Evolutionary conservation across 768 basidiomycete species (phyloP), one percentile per base, ranked within the genome.

Genomic region (Rhizopogon rudus): DNA sequence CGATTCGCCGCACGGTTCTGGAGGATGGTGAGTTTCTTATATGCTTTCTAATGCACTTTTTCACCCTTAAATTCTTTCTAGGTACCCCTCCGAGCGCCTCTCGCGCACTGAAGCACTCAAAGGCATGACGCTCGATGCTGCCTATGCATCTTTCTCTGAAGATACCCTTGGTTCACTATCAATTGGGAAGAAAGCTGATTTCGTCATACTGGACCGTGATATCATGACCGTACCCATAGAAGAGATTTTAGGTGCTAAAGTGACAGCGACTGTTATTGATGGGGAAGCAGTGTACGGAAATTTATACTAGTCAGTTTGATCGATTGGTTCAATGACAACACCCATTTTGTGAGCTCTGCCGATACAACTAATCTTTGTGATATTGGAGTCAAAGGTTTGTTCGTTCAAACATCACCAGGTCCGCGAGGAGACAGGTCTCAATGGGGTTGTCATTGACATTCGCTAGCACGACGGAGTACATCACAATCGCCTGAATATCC

Each of bases 91-190:
- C 0, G 81, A 98, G 67, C 76, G 79, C n/a, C 75, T 98, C 12
- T 87, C 91, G 5, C 81, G 93, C 5, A 74, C 76, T 14, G 86
- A 98, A 67, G 90, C 95, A 0, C 75, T 98, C 29, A 89, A 87
- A 67, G 90, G 95, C 10, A 92, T 95, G 88, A 96, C 94, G 0
- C 73, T 88, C 31, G 91, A 93, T 60, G 84, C 92, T 0, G 94
- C 95, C 1, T 93, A 91, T 61, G 94, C 94, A 0, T 82, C 88
- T 0, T 94, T 95, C 63, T 73, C 83, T 2, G 91, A 93, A 65
- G 67, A 80, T 16, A 73, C 75, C 6, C 72, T 86, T 1, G 95
- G 95, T 1, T 89, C 87, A 0, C 78, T 98, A 35, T 73, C 71
- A 1, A 71, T 78, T 0, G 93, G 93, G 3, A 93, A 93, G 68